Evolutionary conservation across 306 rosid species (phyloP), one percentile per base, ranked within the genome.

Genomic region (Pterocarpus santalinus): DNA sequence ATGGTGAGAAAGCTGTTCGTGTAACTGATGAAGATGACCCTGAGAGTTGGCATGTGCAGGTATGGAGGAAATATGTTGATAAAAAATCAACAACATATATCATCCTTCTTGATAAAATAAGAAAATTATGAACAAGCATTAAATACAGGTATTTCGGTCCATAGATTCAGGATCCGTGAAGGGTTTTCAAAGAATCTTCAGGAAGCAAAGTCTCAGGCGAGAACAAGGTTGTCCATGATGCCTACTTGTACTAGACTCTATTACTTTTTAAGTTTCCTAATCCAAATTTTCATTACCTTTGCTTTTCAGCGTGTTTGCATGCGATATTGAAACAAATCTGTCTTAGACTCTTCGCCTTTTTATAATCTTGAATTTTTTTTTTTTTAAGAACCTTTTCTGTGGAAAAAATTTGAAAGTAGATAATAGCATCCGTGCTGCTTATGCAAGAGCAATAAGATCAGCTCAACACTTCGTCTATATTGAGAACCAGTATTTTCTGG

Each of bases 121-220:
- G 38, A 16, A 62, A 16, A 35, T 52, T 39, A 78, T 63, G 80
- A 80, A 75, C 69, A 52, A 80, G 74, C 67, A 68, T 87, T 84
- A 65, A 80, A 85, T 90, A 82, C 89, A 92, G 94, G 83, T 92
- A 28, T 92, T 90, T 85, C 85, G 94, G 84, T 90, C 94, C 69
- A 90, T 92, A 66, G 97, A 92, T 84, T 92, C 97, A 68, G 97
- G 94, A 78, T 92, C 94, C 0, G 92, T 90, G 64, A 88, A 87
- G 76, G 97, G 97, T 7, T 92, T 92, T 65, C 97, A 16, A 90
- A 92, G 86, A 91, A 86, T 44, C 22, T 84, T 22, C 85, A 80
- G 11, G 82, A 87, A 81, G 94, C 97, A 65, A 88, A 87, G 80
- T 77, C 86, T 70, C 90, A 90, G 94, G 97, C 90, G 78, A 86